These are phyloP conservation scores for Alternaria brassicae DNA, from an alignment of 2,329 filamentous ascomycete species.

Conservation along the genomic window DNA sequence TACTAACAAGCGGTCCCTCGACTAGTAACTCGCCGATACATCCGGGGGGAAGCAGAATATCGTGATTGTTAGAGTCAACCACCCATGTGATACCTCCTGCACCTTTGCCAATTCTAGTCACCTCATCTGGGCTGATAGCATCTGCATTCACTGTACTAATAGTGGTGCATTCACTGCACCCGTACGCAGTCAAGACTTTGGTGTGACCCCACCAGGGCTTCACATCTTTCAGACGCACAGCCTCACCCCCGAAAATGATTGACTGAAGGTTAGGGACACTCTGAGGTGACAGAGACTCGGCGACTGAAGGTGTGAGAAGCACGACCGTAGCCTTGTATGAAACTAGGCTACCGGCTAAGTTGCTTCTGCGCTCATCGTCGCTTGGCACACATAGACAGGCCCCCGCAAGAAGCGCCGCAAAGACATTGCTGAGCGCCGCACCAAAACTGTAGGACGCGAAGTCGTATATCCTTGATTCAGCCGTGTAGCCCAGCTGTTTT, in stretches of 20 bases:
- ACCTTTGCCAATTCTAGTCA: slow-evolving; percentile 50
- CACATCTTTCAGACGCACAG: background rate
- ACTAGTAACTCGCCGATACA: slow-evolving; percentile 60
- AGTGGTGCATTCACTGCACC: slow-evolving; percentile 11
- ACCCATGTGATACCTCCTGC: slow-evolving; percentile 59
- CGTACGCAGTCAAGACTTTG: background rate
- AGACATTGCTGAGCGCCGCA: background rate
- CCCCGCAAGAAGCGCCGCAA: slow-evolving; percentile 31
- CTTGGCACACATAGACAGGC: slow-evolving; percentile 61
- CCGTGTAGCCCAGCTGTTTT: background rate
- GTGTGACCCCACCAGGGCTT: background rate
- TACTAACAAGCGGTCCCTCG: slow-evolving; percentile 57
- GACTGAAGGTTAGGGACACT: slow-evolving; percentile 51
- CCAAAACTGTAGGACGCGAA: slow-evolving; percentile 48
- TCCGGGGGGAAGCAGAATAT: slow-evolving; percentile 20
- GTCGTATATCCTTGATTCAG: background rate
- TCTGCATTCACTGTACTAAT: too few species aligned
- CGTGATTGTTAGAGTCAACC: slow-evolving; percentile 14
- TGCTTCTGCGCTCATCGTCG: slow-evolving; percentile 59
- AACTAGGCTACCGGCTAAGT: slow-evolving; percentile 51
- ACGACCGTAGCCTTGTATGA: slow-evolving; percentile 12
- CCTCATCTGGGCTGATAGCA: background rate
- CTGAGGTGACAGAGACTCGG: slow-evolving; percentile 52
- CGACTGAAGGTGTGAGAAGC: slow-evolving; percentile 64
- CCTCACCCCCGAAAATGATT: slow-evolving; percentile 52